Percentiles rank a stretch among this genome's conserved stretches.
Evolutionary conservation across 805 yeast species (phyloP).

Genomic region (Myxozyma kluyveri): DNA sequence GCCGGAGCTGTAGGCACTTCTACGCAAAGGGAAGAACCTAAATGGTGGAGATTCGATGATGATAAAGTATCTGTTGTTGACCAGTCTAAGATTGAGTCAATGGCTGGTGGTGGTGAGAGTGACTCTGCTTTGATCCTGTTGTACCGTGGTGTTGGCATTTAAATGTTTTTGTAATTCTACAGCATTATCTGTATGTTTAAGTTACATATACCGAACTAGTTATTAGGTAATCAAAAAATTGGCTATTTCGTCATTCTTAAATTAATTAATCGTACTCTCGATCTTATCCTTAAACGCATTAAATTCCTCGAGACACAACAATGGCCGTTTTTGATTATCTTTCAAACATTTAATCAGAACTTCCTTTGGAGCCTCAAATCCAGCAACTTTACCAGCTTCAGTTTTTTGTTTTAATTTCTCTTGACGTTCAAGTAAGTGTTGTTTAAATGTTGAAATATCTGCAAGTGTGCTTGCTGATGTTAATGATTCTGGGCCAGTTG

Average conservation of each 20-base stretch:
- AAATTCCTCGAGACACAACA: slow-evolving; percentile 82
- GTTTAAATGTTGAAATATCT: slow-evolving; percentile 22
- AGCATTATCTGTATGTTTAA: neutral
- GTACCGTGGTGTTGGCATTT: slow-evolving; percentile 77
- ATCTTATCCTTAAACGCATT: slow-evolving; percentile 61
- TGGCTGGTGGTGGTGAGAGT: slow-evolving; percentile 97
- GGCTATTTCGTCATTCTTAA: neutral
- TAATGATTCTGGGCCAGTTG: slow-evolving; percentile 9
- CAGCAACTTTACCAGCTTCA: slow-evolving; percentile 29
- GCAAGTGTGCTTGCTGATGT: slow-evolving; percentile 22
- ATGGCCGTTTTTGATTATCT: slow-evolving; percentile 56
- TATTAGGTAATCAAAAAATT: slow-evolving; percentile 34
- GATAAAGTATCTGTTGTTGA: slow-evolving; percentile 78
- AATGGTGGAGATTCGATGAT: slow-evolving; percentile 95
- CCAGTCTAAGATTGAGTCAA: slow-evolving; percentile 73
- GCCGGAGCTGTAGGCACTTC: slow-evolving; percentile 18
- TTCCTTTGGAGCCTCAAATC: slow-evolving; percentile 38
- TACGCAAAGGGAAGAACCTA: slow-evolving; percentile 48
- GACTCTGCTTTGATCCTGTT: slow-evolving; percentile 89
- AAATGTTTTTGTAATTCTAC: neutral
- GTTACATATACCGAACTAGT: neutral
- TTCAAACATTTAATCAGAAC: slow-evolving; percentile 57
- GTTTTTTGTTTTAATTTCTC: slow-evolving; percentile 42
- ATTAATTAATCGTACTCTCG: slow-evolving; percentile 34
- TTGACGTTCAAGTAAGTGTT: slow-evolving; percentile 28